Evolutionary conservation across 192 early-diverging fungal species (phyloP).

Genomic region (Pilaira anomala): DNA sequence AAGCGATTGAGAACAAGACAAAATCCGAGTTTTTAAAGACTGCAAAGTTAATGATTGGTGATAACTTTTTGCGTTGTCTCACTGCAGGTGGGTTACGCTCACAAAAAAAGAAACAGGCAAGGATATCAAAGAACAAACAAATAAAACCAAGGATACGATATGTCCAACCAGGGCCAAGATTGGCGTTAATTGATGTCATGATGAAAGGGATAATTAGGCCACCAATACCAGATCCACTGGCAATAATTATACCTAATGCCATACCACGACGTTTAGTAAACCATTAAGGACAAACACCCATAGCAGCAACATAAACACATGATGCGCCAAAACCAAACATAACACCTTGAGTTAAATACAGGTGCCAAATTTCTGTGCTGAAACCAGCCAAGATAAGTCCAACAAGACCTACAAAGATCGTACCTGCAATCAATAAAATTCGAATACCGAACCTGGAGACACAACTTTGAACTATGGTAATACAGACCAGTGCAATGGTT

Average conservation of each 20-base stretch:
- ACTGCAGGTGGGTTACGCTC: slow-evolving; percentile 6
- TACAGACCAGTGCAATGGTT: slow-evolving; percentile 3
- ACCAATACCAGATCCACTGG: slow-evolving; percentile 68
- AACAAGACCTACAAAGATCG: background rate
- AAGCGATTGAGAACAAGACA: slow-evolving; percentile 20
- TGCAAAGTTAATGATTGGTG: slow-evolving; percentile 14
- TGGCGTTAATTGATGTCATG: slow-evolving; percentile 50
- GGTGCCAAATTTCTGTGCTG: slow-evolving; percentile 52
- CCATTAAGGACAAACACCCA: slow-evolving; percentile 51
- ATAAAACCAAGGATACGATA: slow-evolving; percentile 34
- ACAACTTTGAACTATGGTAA: slow-evolving; percentile 13
- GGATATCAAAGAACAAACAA: slow-evolving; percentile 3
- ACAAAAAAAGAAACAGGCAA: slow-evolving; percentile 4
- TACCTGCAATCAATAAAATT: slow-evolving; percentile 14
- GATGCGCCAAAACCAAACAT: slow-evolving; percentile 49
- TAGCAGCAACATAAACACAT: slow-evolving; percentile 14
- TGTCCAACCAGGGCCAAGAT: slow-evolving; percentile 52
- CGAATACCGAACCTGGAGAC: slow-evolving; percentile 11
- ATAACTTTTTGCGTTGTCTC: background rate
- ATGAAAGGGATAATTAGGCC: slow-evolving; percentile 64
- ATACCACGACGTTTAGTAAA: slow-evolving; percentile 53
- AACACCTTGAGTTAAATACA: slow-evolving; percentile 57
- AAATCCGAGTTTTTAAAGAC: slow-evolving; percentile 26
- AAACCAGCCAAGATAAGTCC: slow-evolving; percentile 18
- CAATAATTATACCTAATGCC: slow-evolving; percentile 55